Evolutionary conservation across 73 alveolate species (phyloP).

Genomic region (Strombidium stylifer): DNA sequence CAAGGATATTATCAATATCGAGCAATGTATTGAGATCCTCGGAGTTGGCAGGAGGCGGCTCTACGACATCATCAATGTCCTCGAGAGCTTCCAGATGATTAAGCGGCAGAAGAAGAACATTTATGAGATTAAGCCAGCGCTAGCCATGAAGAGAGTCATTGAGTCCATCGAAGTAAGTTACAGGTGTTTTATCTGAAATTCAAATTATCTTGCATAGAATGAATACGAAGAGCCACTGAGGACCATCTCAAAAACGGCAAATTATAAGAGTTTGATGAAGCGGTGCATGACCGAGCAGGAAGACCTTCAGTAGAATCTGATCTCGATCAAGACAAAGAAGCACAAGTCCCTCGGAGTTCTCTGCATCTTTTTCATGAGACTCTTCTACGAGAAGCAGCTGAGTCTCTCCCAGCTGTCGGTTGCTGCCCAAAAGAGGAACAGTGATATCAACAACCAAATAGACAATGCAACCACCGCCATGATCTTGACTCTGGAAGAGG

Average conservation of each 20-base stretch:
- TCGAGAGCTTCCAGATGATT: constrained; percentile 28
- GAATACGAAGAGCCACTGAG: no score
- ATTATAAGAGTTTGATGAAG: no score
- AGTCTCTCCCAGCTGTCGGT: no score
- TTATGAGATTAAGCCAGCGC: constrained; percentile 1
- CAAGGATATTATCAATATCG: constrained; percentile 13
- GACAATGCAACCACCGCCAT: no score
- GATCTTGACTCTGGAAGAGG: constrained; percentile 22
- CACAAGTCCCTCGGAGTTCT: constrained; percentile 32
- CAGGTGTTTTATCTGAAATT: no score
- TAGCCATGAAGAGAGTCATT: constrained; percentile 1
- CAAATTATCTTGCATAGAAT: no score
- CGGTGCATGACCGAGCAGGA: not conserved
- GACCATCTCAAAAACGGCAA: no score
- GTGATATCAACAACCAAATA: no score
- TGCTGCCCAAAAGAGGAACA: no score
- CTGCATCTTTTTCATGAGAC: constrained; percentile 1
- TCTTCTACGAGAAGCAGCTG: not conserved
- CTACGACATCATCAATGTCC: constrained; percentile 15
- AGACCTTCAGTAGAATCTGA: constrained; percentile 10
- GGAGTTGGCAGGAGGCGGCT: constrained; percentile 19
- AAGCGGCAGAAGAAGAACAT: constrained; percentile 7
- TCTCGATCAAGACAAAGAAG: constrained; percentile 17
- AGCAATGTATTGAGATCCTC: constrained; percentile 1
- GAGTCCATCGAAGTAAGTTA: constrained; percentile 8